Evolutionary conservation across 805 yeast species (phyloP).

Genomic region (Candida maris): DNA sequence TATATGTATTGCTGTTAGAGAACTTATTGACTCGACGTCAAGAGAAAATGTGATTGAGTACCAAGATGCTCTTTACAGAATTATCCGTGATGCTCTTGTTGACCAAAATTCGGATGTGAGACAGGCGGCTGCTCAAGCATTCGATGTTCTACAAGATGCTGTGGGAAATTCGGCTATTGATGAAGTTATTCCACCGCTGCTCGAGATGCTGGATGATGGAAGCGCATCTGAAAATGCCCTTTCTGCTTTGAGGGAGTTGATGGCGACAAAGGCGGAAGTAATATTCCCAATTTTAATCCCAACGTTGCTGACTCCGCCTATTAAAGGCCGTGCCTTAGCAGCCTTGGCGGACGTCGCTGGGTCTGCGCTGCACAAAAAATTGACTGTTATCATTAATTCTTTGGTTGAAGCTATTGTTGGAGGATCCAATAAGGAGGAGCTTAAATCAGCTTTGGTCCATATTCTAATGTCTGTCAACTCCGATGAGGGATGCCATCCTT

Average conservation of each 20-base stretch:
- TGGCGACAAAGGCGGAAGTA: constrained; percentile 84
- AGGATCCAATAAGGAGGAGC: constrained; percentile 36
- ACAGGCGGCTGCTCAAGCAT: constrained; percentile 87
- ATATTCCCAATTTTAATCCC: constrained; percentile 94
- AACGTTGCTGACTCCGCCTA: constrained; percentile 74
- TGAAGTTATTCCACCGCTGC: constrained; percentile 79
- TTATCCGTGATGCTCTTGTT: constrained; percentile 74
- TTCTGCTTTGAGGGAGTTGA: constrained; percentile 83
- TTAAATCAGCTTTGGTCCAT: constrained; percentile 57
- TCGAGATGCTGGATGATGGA: constrained; percentile 54
- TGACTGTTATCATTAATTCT: constrained; percentile 70
- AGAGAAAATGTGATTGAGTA: constrained; percentile 56
- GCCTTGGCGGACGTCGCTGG: constrained; percentile 91
- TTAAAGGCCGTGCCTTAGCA: constrained; percentile 85
- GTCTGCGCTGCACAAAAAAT: constrained; percentile 65
- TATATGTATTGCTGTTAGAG: constrained; percentile 89
- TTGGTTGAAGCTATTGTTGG: constrained; percentile 57
- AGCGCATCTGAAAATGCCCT: constrained; percentile 67
- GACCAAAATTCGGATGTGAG: constrained; percentile 74
- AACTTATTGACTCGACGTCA: constrained; percentile 73
- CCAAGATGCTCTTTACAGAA: constrained; percentile 65
- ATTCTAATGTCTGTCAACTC: constrained; percentile 71
- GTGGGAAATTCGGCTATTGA: constrained; percentile 86
- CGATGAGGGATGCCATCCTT: constrained; percentile 77
- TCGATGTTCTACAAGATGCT: constrained; percentile 78